Percentiles rank a stretch among this genome's conserved stretches.
phyloP scores from a whole-genome alignment of 768 basidiomycete genomes.

The Ephemerocybe angulata region DNA sequence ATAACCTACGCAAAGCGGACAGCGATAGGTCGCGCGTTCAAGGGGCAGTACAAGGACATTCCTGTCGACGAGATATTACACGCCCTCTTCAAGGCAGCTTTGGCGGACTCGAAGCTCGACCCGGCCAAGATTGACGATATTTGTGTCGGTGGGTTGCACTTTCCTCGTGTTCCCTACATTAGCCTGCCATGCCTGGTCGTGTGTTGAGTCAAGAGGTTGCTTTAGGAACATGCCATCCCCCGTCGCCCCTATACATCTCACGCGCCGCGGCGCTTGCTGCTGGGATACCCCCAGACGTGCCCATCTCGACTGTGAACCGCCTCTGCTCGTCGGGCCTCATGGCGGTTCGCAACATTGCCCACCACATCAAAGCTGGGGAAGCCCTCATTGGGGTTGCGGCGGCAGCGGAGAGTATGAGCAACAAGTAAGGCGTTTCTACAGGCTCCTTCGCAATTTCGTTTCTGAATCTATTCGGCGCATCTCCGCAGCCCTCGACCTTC shows the following conservation, averaged over 20 bases:
- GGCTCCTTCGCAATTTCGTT: too few species aligned
- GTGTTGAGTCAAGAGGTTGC: background rate
- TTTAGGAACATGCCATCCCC: constrained; percentile 77
- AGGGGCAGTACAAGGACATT: constrained; percentile 88
- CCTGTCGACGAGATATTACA: constrained; percentile 84
- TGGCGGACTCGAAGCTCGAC: constrained; percentile 63
- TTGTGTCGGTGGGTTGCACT: constrained; percentile 66
- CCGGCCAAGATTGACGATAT: constrained; percentile 77
- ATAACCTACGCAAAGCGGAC: constrained; percentile 88
- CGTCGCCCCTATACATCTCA: constrained; percentile 78
- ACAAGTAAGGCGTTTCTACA: constrained; percentile 49
- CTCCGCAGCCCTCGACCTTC: constrained; percentile 70
- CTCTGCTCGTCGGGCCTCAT: constrained; percentile 93
- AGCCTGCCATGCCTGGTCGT: background rate
- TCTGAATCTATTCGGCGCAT: too few species aligned
- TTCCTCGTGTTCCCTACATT: background rate
- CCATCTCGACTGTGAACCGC: constrained; percentile 89
- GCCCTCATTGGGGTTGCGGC: constrained; percentile 83
- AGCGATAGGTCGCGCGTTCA: constrained; percentile 84
- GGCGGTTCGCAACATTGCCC: constrained; percentile 88
- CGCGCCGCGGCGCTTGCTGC: constrained; percentile 85
- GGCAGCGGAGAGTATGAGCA: constrained; percentile 80
- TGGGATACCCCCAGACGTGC: constrained; percentile 81
- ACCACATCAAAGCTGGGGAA: constrained; percentile 80
- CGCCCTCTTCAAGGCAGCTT: constrained; percentile 74